These are phyloP conservation scores for Fusarium austroafricanum DNA, from an alignment of 2,329 filamentous ascomycete species.

Conservation along the genomic window DNA sequence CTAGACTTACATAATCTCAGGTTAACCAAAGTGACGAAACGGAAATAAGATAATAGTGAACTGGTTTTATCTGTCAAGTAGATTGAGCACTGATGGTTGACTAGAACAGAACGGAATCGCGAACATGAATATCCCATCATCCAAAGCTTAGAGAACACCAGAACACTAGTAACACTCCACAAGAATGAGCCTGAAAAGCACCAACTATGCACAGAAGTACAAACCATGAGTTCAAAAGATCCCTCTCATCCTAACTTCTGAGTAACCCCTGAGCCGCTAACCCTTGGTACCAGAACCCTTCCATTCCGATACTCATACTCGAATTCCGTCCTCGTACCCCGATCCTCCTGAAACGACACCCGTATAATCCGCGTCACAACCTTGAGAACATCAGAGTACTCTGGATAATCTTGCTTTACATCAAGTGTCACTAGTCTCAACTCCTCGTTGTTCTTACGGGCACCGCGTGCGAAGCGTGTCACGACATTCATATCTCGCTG, in stretches of 20 bases:
- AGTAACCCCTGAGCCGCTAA: background rate
- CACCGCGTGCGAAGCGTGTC: background rate
- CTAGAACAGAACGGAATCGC: too few species aligned
- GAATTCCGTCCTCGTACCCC: background rate
- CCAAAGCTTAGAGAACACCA: too few species aligned
- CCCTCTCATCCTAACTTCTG: background rate
- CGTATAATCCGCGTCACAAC: constrained; percentile 7
- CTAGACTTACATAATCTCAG: too few species aligned
- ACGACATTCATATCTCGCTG: background rate
- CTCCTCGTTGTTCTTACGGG: background rate
- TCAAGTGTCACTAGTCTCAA: constrained; percentile 9
- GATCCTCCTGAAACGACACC: constrained; percentile 13
- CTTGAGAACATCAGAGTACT: background rate
- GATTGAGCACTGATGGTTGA: too few species aligned
- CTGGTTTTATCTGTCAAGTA: too few species aligned
- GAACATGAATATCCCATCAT: too few species aligned
- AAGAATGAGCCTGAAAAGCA: background rate
- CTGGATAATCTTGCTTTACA: background rate
- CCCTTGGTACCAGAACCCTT: background rate
- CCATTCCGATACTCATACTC: constrained; percentile 24
- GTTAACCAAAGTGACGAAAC: too few species aligned
- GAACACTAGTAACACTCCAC: background rate
- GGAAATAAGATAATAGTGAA: too few species aligned
- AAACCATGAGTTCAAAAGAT: background rate
- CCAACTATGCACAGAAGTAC: background rate